These are phyloP conservation scores for Physaria fendleri DNA, from an alignment of 345 rosid genomes.

Conservation along the genomic window DNA sequence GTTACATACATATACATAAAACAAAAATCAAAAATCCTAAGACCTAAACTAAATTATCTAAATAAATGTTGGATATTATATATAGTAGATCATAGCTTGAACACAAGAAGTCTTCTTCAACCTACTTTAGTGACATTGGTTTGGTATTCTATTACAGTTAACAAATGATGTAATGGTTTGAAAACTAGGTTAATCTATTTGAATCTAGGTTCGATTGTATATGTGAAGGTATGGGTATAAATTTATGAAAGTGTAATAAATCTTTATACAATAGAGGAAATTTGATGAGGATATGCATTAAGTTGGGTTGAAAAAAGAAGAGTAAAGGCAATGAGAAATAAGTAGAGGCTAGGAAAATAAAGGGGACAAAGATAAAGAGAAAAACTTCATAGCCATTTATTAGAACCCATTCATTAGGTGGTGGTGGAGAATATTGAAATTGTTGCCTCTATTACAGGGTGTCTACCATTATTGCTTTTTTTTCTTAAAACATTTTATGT, in stretches of 20 bases:
- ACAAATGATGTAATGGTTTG: not conserved
- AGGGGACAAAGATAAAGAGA: slow-evolving; percentile 30
- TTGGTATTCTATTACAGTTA: not conserved
- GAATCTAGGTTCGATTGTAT: not conserved
- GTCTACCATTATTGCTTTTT: slow-evolving; percentile 26
- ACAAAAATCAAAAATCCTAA: not conserved
- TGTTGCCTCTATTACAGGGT: slow-evolving; percentile 27
- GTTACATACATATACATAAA: not conserved
- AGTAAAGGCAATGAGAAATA: slow-evolving; percentile 8
- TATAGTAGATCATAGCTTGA: not conserved
- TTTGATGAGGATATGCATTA: slow-evolving; percentile 26
- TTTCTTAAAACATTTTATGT: not conserved
- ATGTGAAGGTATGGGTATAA: slow-evolving; percentile 17
- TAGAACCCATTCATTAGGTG: slow-evolving; percentile 32
- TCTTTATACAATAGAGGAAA: slow-evolving; percentile 27
- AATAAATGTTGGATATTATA: not conserved
- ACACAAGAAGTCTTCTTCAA: not conserved
- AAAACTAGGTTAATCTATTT: not conserved
- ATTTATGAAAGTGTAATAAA: slow-evolving; percentile 23
- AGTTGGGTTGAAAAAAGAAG: slow-evolving; percentile 21
- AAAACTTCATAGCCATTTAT: slow-evolving; percentile 18
- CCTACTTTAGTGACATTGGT: not conserved
- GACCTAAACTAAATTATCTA: not conserved
- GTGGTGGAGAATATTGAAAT: slow-evolving; percentile 24
- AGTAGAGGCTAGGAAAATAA: slow-evolving; percentile 9